Conservation (phyloP, 345 rosid species). For the Salix dunnii region DNA sequence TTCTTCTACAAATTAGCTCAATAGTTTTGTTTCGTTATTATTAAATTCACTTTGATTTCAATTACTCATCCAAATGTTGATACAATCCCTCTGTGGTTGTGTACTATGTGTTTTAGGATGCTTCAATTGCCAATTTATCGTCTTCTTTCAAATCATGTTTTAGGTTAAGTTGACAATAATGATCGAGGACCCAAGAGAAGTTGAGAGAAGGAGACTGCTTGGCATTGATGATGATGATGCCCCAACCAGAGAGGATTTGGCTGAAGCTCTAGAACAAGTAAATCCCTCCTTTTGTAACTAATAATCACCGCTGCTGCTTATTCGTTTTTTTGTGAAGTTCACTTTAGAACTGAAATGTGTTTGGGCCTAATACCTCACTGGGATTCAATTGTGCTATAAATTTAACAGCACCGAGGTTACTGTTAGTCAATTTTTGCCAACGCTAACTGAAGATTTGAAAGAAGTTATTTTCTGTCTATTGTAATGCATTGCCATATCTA, state of each 20-base stretch:
- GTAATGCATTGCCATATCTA: not conserved
- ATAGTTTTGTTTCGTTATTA: not conserved
- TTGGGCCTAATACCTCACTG: not conserved
- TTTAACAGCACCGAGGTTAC: not conserved
- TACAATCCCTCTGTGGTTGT: not conserved
- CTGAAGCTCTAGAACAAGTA: slow-evolving; percentile 71
- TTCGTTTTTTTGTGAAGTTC: not conserved
- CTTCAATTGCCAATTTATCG: not conserved
- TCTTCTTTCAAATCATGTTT: not conserved
- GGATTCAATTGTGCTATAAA: not conserved
- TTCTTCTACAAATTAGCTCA: not conserved
- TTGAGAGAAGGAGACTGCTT: slow-evolving; percentile 75
- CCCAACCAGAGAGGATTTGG: slow-evolving; percentile 84
- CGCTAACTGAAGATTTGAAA: not conserved
- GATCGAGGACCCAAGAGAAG: slow-evolving; percentile 93
- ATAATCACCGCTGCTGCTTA: not conserved
- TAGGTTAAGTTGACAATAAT: slow-evolving; percentile 75
- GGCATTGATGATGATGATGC: slow-evolving; percentile 77
- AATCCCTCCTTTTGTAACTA: not conserved
- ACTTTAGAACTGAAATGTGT: not conserved
- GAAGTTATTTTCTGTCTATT: not conserved
- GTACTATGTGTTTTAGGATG: not conserved
- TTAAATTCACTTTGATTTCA: not conserved
- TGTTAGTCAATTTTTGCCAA: not conserved
- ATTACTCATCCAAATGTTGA: not conserved